phyloP scores from a whole-genome alignment of 352 stramenopile genomes.

The Globisporangium alternatum region DNA sequence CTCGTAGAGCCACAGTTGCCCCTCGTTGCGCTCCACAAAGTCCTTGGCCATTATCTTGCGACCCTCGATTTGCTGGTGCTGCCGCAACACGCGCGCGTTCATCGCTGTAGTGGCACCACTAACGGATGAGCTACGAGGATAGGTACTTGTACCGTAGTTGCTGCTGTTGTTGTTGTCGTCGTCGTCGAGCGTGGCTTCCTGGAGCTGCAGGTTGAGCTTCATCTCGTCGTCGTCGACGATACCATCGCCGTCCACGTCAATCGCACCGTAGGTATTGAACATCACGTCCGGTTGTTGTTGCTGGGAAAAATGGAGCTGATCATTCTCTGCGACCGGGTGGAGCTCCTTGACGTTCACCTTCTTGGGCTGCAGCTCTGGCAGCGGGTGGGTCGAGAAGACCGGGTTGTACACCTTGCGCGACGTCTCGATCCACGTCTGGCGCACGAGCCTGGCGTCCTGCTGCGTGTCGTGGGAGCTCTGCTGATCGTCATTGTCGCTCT shows the following conservation, averaged over 20 bases:
- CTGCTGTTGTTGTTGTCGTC: constrained; percentile 6
- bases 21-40: constrained; percentile 53
- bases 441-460: constrained; percentile 12
- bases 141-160: not conserved
- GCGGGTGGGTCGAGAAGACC: constrained; percentile 38
- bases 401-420: constrained; percentile 45
- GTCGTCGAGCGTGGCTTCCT: constrained; percentile 29
- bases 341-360: constrained; percentile 23
- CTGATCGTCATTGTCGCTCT: constrained; percentile 1
- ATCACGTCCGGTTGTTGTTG: constrained; percentile 18
- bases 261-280: constrained; percentile 49
- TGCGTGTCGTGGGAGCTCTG: constrained; percentile 2
- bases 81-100: constrained; percentile 21
- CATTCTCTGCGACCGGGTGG: not conserved
- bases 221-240: constrained; percentile 61
- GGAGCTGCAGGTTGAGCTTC: constrained; percentile 48
- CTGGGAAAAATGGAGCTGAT: not conserved
- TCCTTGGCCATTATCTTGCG: constrained; percentile 57
- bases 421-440: constrained; percentile 64
- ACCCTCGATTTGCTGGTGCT: constrained; percentile 44
- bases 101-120: not conserved
- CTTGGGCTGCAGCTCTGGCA: constrained; percentile 48
- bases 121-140: not conserved
- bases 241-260: constrained; percentile 61
- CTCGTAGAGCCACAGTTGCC: constrained; percentile 63